A percentile compares a stretch with the other conserved stretches of the same genome.
Evolutionary conservation across 768 basidiomycete species (phyloP).

Genomic region (Hypholoma fasciculare): DNA sequence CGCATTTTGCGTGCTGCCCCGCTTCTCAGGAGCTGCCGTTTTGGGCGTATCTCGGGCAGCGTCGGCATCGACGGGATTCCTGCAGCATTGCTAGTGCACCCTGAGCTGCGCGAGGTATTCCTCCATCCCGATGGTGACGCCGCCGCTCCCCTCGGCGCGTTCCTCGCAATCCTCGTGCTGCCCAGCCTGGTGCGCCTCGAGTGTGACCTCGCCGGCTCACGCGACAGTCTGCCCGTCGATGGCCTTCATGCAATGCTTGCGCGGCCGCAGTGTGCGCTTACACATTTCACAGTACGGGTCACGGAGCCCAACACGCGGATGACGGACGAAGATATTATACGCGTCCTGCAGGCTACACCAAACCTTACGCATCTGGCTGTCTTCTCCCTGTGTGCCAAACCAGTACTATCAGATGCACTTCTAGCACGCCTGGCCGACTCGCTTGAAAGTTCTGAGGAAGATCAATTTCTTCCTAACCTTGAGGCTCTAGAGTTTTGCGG

Average conservation of each 20-base stretch:
- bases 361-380: background rate
- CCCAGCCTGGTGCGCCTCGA: background rate
- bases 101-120: background rate
- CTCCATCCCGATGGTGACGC: conserved; percentile 2
- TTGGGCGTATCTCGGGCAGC: conserved; percentile 2
- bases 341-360: background rate
- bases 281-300: background rate
- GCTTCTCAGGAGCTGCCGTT: background rate
- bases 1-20: background rate
- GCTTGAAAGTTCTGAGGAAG: background rate
- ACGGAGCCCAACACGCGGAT: background rate
- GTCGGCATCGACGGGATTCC: background rate
- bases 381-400: background rate
- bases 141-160: background rate
- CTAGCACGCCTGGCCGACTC: background rate
- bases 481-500: background rate
- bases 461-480: background rate
- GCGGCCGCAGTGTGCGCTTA: background rate
- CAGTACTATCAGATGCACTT: background rate
- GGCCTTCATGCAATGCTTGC: background rate
- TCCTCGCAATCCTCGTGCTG: background rate
- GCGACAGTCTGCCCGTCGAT: background rate
- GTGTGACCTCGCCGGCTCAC: background rate
- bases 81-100: background rate
- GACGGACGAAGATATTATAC: background rate